Percentiles rank a stretch among this genome's conserved stretches.
phyloP scores from a whole-genome alignment of 169 alveolate genomes.

The Plasmodium reichenowi region DNA sequence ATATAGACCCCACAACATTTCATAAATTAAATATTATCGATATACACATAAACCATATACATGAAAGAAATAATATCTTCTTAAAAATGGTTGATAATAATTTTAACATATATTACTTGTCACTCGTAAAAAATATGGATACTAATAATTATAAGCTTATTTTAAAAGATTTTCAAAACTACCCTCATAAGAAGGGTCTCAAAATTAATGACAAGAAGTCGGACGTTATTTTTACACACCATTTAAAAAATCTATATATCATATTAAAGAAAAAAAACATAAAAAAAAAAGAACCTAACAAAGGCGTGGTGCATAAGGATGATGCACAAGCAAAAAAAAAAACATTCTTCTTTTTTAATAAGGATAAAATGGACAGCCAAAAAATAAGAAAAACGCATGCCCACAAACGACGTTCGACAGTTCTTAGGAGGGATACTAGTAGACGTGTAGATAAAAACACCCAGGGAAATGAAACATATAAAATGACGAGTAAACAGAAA shows the following conservation, averaged over 20 bases:
- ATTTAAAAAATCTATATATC: constrained; percentile 29
- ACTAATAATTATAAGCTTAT: constrained; percentile 30
- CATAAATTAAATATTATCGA: constrained; percentile 52
- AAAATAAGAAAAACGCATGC: neutral
- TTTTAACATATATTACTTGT: constrained; percentile 57
- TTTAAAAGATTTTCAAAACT: constrained; percentile 72
- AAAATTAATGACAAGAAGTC: constrained; percentile 37
- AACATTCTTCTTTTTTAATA: neutral
- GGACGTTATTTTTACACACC: constrained; percentile 32
- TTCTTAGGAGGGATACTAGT: neutral
- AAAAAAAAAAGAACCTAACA: neutral
- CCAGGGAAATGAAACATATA: neutral
- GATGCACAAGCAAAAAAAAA: neutral
- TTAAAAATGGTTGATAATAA: constrained; percentile 55
- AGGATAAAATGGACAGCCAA: neutral
- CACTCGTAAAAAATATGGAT: constrained; percentile 25
- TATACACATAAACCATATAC: constrained; percentile 36
- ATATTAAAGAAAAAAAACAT: constrained; percentile 38
- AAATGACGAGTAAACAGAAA: neutral
- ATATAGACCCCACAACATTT: constrained; percentile 6
- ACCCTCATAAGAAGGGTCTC: constrained; percentile 63
- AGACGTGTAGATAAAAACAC: neutral
- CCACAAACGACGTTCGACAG: neutral
- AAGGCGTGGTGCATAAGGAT: too few relatives aligned
- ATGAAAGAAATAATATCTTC: constrained; percentile 52